Conservation (phyloP, 2,329 filamentous ascomycete species). For the Cytospora chrysosperma region DNA sequence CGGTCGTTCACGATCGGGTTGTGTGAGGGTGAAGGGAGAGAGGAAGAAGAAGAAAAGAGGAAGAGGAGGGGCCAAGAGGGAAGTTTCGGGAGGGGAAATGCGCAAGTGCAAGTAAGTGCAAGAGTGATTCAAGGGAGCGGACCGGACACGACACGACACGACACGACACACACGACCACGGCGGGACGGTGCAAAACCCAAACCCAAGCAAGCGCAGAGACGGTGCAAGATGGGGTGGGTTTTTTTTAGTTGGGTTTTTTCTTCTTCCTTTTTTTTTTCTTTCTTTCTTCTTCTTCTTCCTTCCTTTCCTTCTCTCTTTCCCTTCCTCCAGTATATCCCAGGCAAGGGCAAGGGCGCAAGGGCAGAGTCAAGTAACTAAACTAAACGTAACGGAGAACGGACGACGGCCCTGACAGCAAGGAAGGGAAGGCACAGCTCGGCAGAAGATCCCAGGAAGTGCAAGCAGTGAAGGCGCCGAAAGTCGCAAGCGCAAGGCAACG, state of each 20-base stretch:
- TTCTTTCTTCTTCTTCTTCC: neutral
- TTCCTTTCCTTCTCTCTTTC: too few relatives aligned
- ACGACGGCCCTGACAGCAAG: constrained; percentile 10
- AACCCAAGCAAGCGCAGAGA: neutral
- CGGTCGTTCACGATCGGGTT: constrained; percentile 18
- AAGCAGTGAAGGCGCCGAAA: neutral
- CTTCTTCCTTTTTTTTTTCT: too few relatives aligned
- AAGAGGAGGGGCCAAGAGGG: constrained; percentile 12
- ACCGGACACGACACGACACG: neutral
- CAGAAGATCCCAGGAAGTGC: constrained; percentile 3
- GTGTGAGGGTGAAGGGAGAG: neutral
- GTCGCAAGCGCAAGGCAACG: neutral
- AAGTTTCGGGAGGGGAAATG: constrained; percentile 15
- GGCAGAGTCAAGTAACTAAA: constrained; percentile 11
- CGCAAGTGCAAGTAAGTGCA: constrained; percentile 6
- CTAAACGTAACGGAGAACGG: constrained; percentile 17
- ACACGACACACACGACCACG: neutral
- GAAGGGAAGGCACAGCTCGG: constrained; percentile 16
- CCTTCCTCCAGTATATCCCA: too few relatives aligned
- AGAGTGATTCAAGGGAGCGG: constrained; percentile 3
- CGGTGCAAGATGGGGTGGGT: neutral
- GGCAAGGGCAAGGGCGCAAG: neutral
- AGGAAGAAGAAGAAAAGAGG: constrained; percentile 5
- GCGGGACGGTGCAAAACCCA: neutral
- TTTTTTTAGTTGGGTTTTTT: too few relatives aligned